These are phyloP conservation scores for Stereocaulon alpinum DNA, from an alignment of 495 filamentous ascomycete genomes.

Conservation along the genomic window DNA sequence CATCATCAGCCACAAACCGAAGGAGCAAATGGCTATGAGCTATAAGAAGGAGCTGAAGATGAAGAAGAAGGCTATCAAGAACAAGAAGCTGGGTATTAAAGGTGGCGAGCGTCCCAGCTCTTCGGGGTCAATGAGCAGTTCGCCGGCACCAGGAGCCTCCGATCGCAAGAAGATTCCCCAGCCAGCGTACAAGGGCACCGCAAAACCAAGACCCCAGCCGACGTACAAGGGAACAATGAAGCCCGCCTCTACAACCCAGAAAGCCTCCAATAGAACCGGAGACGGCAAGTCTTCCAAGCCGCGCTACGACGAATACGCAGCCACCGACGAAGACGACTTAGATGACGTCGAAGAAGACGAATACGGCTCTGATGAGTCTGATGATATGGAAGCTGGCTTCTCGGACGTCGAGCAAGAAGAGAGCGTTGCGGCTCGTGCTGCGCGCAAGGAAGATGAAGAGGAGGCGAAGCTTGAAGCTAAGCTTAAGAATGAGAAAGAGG, in stretches of 20 bases:
- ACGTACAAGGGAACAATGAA: slow-evolving; percentile 51
- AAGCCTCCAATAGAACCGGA: slow-evolving; percentile 20
- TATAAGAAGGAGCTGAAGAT: slow-evolving; percentile 22
- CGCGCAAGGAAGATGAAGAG: slow-evolving; percentile 50
- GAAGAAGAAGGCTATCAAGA: slow-evolving; percentile 18
- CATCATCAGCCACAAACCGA: slow-evolving; percentile 36
- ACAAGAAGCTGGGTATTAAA: slow-evolving; percentile 18
- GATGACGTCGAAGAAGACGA: slow-evolving; percentile 42
- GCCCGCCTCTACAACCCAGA: slow-evolving; percentile 29
- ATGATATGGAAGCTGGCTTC: slow-evolving; percentile 57
- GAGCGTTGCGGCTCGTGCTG: slow-evolving; percentile 35
- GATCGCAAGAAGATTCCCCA: slow-evolving; percentile 18
- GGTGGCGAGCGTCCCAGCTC: slow-evolving; percentile 14
- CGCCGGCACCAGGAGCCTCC: neutral
- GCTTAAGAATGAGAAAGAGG: slow-evolving; percentile 47
- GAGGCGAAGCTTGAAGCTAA: slow-evolving; percentile 43
- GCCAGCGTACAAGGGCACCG: slow-evolving; percentile 43
- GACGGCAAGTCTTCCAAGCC: slow-evolving; percentile 21
- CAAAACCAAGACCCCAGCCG: slow-evolving; percentile 32
- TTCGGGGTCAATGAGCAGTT: slow-evolving; percentile 16
- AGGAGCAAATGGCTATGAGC: slow-evolving; percentile 29
- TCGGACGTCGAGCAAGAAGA: slow-evolving; percentile 53
- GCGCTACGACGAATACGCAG: slow-evolving; percentile 38
- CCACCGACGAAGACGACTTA: slow-evolving; percentile 39
- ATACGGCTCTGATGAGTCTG: slow-evolving; percentile 45